Conservation (phyloP, 2,329 filamentous ascomycete species). For the Penicillium sp. region DNA sequence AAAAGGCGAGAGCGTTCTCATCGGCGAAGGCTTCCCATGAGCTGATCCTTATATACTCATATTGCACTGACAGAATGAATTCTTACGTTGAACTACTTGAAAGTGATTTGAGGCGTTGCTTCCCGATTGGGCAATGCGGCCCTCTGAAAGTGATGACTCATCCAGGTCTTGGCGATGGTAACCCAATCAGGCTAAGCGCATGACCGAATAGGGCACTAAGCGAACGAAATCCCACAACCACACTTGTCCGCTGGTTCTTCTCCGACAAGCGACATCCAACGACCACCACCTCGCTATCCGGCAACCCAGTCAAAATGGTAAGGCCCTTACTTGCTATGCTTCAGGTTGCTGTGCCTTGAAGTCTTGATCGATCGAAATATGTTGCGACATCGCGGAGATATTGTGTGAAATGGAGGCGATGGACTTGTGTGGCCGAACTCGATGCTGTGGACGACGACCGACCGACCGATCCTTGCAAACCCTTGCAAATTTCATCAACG, state of each 20-base stretch:
- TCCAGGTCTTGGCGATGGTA: slow-evolving; percentile 18
- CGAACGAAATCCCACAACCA: slow-evolving; percentile 50
- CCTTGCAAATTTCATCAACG: background rate
- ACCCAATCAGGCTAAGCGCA: slow-evolving; percentile 33
- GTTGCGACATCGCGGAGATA: slow-evolving; percentile 14
- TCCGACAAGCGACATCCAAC: slow-evolving; percentile 45
- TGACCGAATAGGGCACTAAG: slow-evolving; percentile 45
- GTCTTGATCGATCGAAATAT: slow-evolving; percentile 29
- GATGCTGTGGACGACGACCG: slow-evolving; percentile 16
- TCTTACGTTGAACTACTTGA: background rate
- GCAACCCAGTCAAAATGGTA: slow-evolving; percentile 54
- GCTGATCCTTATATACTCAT: background rate
- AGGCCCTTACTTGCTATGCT: slow-evolving; percentile 28
- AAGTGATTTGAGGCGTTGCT: background rate
- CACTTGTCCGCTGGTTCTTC: slow-evolving; percentile 38
- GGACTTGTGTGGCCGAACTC: slow-evolving; percentile 24
- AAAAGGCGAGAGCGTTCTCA: slow-evolving; percentile 68
- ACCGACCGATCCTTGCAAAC: slow-evolving; percentile 11
- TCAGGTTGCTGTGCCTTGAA: slow-evolving; percentile 24
- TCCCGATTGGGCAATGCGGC: slow-evolving; percentile 6
- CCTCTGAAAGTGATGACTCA: slow-evolving; percentile 24
- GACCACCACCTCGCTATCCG: slow-evolving; percentile 47
- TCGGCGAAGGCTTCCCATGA: slow-evolving; percentile 53
- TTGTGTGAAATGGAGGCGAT: slow-evolving; percentile 16
- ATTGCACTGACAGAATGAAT: background rate